Base-by-base conservation (phyloP, 805 yeast species). In the Suhomyces emberorum region DNA sequence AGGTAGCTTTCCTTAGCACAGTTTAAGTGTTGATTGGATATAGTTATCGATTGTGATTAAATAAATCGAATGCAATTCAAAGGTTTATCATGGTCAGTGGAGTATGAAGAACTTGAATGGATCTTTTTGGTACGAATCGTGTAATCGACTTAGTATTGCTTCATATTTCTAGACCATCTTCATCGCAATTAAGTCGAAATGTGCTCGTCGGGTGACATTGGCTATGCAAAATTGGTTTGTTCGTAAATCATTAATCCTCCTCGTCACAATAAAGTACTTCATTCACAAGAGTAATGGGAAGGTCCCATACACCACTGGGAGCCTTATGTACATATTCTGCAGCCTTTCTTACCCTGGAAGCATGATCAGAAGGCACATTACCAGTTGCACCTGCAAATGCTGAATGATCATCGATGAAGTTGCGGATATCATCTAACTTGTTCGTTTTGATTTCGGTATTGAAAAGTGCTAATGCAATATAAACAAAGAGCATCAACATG, bases 261-360 rank as follows among this genome's bases (percentile, higher is more conserved):
- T 12, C 20, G n/a, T 34, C 42, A 10, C 42, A 63, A 51, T 84
- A 85, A 12, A 86, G 57, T 1, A 83, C 77, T 32, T 72, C 71
- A 49, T 84, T 82, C 1, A 83, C 91, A 30, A 78, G 72, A 10
- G 76, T 72, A 1, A 88, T 67, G 0, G 96, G 91, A 34, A 89
- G 53, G 57, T 89, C 98, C 75, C 88, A 77, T 4, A 91, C 91
- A 0, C 95, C 96, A 52, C 87, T 84, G 0, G 93, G 81, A 14
- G 85, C 76, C 11, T 57, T 53, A 64, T 70, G 41, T 19, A 38
- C n/a, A 52, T 67, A 82, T 3, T 62, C 55, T 8, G 43, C 48
- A 10, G 41, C 31, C 8, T 29, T 18, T 18, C n/a, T n/a, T 7
- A 35, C 38, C 20, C 23, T 15, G 15, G 30, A 41, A 8, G 29